Conservation (phyloP, 2,329 filamentous ascomycete genomes). For the Fusarium xylarioides region DNA sequence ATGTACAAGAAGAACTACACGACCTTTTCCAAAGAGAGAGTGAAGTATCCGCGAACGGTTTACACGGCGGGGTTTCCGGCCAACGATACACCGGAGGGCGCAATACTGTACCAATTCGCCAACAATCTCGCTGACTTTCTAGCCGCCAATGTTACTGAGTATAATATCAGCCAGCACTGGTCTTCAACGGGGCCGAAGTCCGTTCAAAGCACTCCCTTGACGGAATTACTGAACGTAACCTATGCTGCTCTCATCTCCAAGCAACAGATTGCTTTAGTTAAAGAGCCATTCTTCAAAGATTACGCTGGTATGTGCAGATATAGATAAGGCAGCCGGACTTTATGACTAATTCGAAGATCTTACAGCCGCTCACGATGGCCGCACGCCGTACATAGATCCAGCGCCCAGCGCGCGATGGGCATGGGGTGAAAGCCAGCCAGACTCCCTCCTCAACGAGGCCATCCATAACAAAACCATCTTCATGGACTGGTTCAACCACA, state of each 20-base stretch:
- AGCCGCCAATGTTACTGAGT: not conserved
- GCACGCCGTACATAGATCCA: not conserved
- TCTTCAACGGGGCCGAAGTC: not conserved
- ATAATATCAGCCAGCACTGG: not conserved
- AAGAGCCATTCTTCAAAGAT: not conserved
- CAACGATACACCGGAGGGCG: not conserved
- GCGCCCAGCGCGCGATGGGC: not conserved
- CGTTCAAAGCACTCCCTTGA: not conserved
- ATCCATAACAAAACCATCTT: not conserved
- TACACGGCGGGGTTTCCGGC: not conserved
- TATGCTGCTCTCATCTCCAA: not conserved
- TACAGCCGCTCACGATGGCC: not conserved
- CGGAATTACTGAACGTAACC: not conserved
- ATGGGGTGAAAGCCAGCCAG: not conserved
- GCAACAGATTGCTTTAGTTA: not conserved
- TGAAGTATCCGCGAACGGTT: not conserved
- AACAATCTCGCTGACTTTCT: not conserved
- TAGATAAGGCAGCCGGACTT: not conserved
- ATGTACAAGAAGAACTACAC: not conserved
- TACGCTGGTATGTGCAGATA: not conserved
- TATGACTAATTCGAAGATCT: not conserved
- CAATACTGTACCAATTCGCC: not conserved
- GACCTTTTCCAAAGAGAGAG: accelerated
- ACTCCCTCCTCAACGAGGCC: not conserved
- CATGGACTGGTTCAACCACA: not conserved